Evolutionary conservation across 208 protist genomes (phyloP), one percentile per base, ranked within the genome.

Genomic region (Porcisia deanei): DNA sequence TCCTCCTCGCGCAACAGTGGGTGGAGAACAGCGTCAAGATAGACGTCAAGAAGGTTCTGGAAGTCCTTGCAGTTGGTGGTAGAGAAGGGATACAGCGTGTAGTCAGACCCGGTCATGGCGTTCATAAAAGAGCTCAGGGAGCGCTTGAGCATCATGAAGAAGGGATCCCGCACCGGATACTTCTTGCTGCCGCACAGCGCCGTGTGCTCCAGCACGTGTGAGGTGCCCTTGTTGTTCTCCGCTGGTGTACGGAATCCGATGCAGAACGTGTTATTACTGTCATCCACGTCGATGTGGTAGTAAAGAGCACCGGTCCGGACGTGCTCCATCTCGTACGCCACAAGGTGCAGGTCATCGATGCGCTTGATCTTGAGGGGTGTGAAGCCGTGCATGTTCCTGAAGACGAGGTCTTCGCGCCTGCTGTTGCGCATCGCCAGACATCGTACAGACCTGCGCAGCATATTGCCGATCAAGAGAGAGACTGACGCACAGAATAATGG

Each of bases 171-270:
- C 61, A 99, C 95, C 14, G 98, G 98, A 83, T 98, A 99, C 82
- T 99, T 97, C 25, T 93, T 75, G 57, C 94, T 98, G 25, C 98
- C 98, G 85, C 98, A 99, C 25, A 99, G 84, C 18, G 93, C 93
- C 3, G 97, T 99, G 88, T 99, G 98, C 85, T 99, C 98, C 69
- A 99, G 85, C 30, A 99, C 98, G 81, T 99, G 98, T 18, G 98
- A 95, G 7, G 97, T 96, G 63, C 98, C 98, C 41, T 98, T 99
- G 71, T 83, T 89, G 79, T 99, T 96, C 53, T 83, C 82, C 39
- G 98, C 96, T 5, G 95, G 94, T 0, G 98, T 99, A 71, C 96
- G 88, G 79, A 99, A 99, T 37, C 95, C 96, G 37, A 99, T 98
- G 81, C 94, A 98, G 71, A 99, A 99, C 14, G 96, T 98, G 80